A percentile compares a stretch with the other conserved stretches of the same genome.
Evolutionary conservation across 345 rosid species (phyloP).

Genomic region (rapeseed (Brassica napus)): DNA sequence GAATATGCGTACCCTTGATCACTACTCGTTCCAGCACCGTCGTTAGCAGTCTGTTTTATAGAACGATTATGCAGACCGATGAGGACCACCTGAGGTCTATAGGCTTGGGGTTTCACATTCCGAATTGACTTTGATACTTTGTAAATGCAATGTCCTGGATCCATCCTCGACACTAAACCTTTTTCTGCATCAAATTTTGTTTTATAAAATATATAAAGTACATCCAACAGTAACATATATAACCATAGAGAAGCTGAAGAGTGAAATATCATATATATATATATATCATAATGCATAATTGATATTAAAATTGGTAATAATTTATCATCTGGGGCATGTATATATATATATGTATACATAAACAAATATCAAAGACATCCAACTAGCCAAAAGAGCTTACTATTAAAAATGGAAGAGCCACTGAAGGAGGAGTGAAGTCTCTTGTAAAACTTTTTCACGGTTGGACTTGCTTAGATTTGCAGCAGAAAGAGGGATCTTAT

Average conservation of each 20-base stretch:
- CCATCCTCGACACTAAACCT: not conserved
- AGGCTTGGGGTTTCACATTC: constrained; percentile 13
- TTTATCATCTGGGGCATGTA: not conserved
- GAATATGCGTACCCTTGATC: not conserved
- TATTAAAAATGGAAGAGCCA: not conserved
- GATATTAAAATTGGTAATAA: too few species aligned
- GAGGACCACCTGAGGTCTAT: constrained; percentile 11
- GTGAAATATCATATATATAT: not conserved
- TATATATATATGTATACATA: too few species aligned
- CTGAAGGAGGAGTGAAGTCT: not conserved
- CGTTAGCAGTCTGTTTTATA: not conserved
- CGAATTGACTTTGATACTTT: not conserved
- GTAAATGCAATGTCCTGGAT: not conserved
- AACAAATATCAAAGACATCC: not conserved
- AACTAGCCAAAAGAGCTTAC: not conserved
- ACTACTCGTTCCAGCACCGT: not conserved
- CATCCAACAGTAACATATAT: not conserved
- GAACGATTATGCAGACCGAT: constrained; percentile 12
- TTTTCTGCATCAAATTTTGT: not conserved
- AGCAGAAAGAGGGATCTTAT: not conserved
- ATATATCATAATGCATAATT: too few species aligned
- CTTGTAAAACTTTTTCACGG: not conserved
- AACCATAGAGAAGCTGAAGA: not conserved
- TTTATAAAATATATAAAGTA: not conserved
- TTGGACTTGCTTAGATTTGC: not conserved